Evolutionary conservation across 164 flowering plant genomes (phyloP), one percentile per base, ranked within the genome.

Genomic region (Tinospora cordifolia): DNA sequence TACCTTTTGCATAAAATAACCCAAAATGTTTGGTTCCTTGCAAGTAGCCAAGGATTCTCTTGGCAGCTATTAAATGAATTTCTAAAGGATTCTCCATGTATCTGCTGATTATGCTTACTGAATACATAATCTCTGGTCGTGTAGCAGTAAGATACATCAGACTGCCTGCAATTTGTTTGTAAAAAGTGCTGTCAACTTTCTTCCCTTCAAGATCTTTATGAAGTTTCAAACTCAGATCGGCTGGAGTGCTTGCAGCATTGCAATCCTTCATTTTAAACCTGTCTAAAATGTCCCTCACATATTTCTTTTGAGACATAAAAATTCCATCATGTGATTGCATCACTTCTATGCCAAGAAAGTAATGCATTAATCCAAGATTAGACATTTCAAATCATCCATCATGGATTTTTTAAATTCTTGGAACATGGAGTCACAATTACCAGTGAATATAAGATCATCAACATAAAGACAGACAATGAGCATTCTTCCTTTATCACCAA

Each of bases 151-250:
- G 26, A 14, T 62, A 65, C 47, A 68, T 68, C 27, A 68, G 17
- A 68, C 60, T 51, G 14, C 62, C 70, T 22, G 51, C 70, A 3
- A 62, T 11, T 14, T 21, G 14, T 5, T 62, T 68, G 24, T 44
- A 67, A 19, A 51, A 15, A 8, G 71, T 68, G 26, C 0, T 54
- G 12, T 68, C 44, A 27, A 68, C 71, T 46, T 68, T 57, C 26
- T 51, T 57, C 8, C 71, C 67, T 19, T 1, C 22, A 13, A 0
- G 22, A 65, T 54, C 44, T 10, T 36, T 25, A 1, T 21, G 9
- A 11, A 69, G 65, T 51, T 69, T 69, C 36, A 59, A 0, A 26
- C 72, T 6, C 22, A 40, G 15, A 14, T 27, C 21, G 59, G 36
- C 8, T 68, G 36, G 60, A 5, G 40, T 68, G 17, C 26, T 46